Evolutionary conservation across 2,329 filamentous ascomycete species (phyloP).

Genomic region (Penicillium verrucosum): DNA sequence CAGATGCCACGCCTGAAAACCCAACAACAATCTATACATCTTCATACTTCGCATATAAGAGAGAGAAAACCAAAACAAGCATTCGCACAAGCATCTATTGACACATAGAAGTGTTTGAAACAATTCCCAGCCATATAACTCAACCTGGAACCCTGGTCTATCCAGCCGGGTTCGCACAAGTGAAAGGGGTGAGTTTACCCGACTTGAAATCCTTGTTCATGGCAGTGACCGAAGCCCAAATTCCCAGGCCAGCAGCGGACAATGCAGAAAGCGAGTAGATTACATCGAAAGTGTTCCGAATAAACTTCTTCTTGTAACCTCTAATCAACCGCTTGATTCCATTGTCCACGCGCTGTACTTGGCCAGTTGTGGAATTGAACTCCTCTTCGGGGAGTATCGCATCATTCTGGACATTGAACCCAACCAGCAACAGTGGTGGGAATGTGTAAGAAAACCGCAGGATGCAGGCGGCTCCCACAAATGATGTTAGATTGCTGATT

Average conservation of each 20-base stretch:
- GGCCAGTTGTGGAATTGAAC: conserved; percentile 18
- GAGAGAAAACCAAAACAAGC: neutral
- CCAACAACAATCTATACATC: neutral
- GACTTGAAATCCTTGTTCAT: conserved; percentile 8
- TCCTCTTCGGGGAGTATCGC: conserved; percentile 23
- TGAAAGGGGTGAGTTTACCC: conserved; percentile 8
- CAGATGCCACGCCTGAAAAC: too few relatives aligned
- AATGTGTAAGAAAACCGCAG: conserved; percentile 33
- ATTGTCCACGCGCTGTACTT: conserved; percentile 8
- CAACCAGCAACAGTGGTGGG: conserved; percentile 29
- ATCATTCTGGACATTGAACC: conserved; percentile 28
- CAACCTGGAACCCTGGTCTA: neutral
- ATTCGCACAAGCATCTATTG: neutral
- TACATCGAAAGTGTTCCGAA: conserved; percentile 15
- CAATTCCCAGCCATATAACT: neutral
- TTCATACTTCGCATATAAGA: neutral
- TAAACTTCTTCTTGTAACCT: conserved; percentile 14
- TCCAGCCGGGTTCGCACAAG: conserved; percentile 14
- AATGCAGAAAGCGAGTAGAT: conserved; percentile 13
- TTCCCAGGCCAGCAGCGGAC: conserved; percentile 11
- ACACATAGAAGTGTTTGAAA: neutral
- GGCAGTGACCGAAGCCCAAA: conserved; percentile 13
- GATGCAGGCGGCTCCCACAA: conserved; percentile 29
- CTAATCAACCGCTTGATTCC: conserved; percentile 15
- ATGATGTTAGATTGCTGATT: conserved; percentile 26